phyloP scores from a whole-genome alignment of 805 yeast genomes.

The Candida golubevii region DNA sequence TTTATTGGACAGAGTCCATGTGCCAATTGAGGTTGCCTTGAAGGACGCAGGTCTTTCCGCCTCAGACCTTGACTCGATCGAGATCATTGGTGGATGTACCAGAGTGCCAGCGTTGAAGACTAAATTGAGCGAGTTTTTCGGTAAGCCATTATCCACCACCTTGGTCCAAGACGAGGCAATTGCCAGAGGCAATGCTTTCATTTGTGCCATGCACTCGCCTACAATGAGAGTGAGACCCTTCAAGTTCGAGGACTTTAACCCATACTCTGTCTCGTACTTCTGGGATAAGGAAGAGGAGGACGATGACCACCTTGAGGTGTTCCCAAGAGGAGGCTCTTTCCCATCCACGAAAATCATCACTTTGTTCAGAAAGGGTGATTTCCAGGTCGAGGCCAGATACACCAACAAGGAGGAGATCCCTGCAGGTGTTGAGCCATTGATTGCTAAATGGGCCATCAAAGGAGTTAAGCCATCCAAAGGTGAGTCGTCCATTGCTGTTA shows the following conservation, averaged over 20 bases:
- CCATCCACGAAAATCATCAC: constrained; percentile 97
- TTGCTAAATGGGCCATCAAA: constrained; percentile 81
- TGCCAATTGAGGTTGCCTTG: constrained; percentile 79
- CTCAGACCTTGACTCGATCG: constrained; percentile 83
- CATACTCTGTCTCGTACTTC: constrained; percentile 84
- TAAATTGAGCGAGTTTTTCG: constrained; percentile 69
- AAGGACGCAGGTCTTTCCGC: constrained; percentile 68
- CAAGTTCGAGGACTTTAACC: constrained; percentile 94
- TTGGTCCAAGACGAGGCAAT: constrained; percentile 99
- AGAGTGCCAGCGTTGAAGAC: constrained; percentile 94
- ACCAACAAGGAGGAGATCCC: constrained; percentile 73
- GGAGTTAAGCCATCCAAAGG: constrained; percentile 83
- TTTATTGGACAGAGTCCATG: constrained; percentile 66
- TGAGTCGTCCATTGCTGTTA: constrained; percentile 73
- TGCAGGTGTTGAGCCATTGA: constrained; percentile 55
- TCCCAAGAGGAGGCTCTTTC: constrained; percentile 88
- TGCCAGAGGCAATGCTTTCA: constrained; percentile 98
- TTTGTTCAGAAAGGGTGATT: constrained; percentile 85
- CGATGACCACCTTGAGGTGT: constrained; percentile 88
- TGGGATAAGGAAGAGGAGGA: constrained; percentile 96
- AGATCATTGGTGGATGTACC: constrained; percentile 96
- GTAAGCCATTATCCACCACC: constrained; percentile 70
- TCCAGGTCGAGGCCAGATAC: constrained; percentile 80
- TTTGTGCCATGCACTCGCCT: constrained; percentile 98
- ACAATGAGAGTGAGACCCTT: constrained; percentile 97